These are phyloP conservation scores for Leishmania braziliensis DNA, from an alignment of 208 protist genomes.

Conservation along the genomic window DNA sequence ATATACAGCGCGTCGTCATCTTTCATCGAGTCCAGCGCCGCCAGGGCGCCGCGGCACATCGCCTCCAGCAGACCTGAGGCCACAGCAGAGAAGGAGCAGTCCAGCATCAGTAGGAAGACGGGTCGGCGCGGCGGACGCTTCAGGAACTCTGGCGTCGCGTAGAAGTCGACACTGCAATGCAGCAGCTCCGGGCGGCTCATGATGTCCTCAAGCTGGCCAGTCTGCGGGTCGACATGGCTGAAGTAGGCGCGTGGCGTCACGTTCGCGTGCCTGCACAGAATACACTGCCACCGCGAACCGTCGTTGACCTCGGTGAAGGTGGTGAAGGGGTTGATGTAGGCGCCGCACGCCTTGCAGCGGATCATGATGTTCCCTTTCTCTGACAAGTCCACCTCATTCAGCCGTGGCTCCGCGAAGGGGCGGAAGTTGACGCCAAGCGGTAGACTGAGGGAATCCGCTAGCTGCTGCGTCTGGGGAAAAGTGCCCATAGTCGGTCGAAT, in stretches of 20 bases:
- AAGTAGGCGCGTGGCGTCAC: constrained; percentile 77
- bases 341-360: constrained; percentile 87
- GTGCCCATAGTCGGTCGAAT: constrained; percentile 70
- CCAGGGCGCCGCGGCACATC: constrained; percentile 70
- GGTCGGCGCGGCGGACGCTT: constrained; percentile 89
- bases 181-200: constrained; percentile 87
- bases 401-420: constrained; percentile 67
- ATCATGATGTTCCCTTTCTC: constrained; percentile 71
- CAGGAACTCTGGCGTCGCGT: constrained; percentile 96
- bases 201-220: constrained; percentile 85
- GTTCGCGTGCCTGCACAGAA: constrained; percentile 94
- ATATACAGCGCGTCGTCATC: constrained; percentile 87
- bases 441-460: constrained; percentile 65
- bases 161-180: constrained; percentile 91
- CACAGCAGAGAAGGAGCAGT: constrained; percentile 92
- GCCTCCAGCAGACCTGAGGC: constrained; percentile 80
- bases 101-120: constrained; percentile 95
- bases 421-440: constrained; percentile 77
- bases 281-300: constrained; percentile 95
- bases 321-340: constrained; percentile 98
- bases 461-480: constrained; percentile 55
- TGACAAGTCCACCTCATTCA: constrained; percentile 74
- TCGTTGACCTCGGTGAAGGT: constrained; percentile 83
- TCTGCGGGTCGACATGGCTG: constrained; percentile 78
- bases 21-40: constrained; percentile 74